Conservation (phyloP, 2,329 filamentous ascomycete genomes). For the Neopestalotiopsis clavispora region DNA sequence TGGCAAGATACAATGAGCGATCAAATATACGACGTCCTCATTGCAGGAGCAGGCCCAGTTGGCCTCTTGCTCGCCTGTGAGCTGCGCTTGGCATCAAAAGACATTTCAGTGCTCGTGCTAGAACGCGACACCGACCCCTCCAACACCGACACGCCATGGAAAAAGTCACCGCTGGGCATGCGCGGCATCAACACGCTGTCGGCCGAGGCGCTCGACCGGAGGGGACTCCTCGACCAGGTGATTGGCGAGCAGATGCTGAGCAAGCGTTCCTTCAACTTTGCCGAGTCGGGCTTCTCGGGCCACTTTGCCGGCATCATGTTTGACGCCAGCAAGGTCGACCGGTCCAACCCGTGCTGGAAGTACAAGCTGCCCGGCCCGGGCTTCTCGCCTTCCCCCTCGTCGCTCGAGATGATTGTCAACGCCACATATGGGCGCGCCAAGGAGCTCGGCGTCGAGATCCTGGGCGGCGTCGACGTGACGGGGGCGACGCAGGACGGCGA, state of each 20-base stretch:
- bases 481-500: conserved; percentile 25
- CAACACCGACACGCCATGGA: conserved; percentile 32
- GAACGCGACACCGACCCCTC: conserved; percentile 30
- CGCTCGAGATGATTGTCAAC: conserved; percentile 30
- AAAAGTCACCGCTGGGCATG: conserved; percentile 29
- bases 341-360: conserved; percentile 25
- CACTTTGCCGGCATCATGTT: conserved; percentile 38
- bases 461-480: conserved; percentile 31
- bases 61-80: conserved; percentile 43
- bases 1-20: background rate
- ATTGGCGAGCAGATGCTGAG: conserved; percentile 21
- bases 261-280: conserved; percentile 18
- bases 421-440: conserved; percentile 28
- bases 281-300: conserved; percentile 35
- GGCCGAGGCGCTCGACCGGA: conserved; percentile 42
- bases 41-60: conserved; percentile 41
- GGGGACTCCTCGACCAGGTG: conserved; percentile 40
- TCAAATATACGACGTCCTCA: conserved; percentile 38
- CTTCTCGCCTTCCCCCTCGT: conserved; percentile 25
- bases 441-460: conserved; percentile 33
- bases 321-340: conserved; percentile 34
- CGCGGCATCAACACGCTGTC: conserved; percentile 40
- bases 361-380: conserved; percentile 38
- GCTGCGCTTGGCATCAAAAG: conserved; percentile 32
- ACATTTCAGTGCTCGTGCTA: conserved; percentile 40